Conservation (phyloP, 257 asterid genomes). For the Ehretia macrophylla region DNA sequence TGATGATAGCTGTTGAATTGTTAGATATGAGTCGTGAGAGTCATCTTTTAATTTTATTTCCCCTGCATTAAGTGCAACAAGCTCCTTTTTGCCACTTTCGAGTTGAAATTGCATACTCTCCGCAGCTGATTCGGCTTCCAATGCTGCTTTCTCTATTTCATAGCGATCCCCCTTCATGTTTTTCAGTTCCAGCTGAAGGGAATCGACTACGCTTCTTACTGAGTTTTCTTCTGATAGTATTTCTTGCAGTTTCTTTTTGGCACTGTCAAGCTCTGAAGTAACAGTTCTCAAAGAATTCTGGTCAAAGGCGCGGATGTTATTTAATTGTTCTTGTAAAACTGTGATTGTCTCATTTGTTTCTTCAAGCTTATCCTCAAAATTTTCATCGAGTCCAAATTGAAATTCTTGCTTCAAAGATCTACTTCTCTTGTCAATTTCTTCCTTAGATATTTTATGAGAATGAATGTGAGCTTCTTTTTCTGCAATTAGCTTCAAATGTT, state of each 20-base stretch:
- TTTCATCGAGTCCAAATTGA: slow-evolving; percentile 24
- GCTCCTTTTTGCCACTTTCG: slow-evolving; percentile 44
- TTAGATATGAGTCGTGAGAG: slow-evolving; percentile 27
- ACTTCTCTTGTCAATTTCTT: slow-evolving; percentile 34
- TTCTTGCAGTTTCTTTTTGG: slow-evolving; percentile 38
- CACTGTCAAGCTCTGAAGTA: slow-evolving; percentile 35
- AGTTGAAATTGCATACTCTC: slow-evolving; percentile 35
- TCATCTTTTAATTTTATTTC: slow-evolving; percentile 15
- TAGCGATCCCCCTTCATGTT: slow-evolving; percentile 25
- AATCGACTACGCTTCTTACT: slow-evolving; percentile 24
- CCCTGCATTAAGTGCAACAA: slow-evolving; percentile 31
- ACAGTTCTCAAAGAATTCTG: slow-evolving; percentile 18
- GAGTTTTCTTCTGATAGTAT: slow-evolving; percentile 33
- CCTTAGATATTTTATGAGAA: slow-evolving; percentile 33
- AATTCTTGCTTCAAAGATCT: slow-evolving; percentile 35
- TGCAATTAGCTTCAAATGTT: slow-evolving; percentile 30
- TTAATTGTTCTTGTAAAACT: slow-evolving; percentile 53
- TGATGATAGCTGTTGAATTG: slow-evolving; percentile 32
- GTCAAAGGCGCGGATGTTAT: slow-evolving; percentile 38
- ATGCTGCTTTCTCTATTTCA: slow-evolving; percentile 31
- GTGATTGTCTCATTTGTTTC: slow-evolving; percentile 47
- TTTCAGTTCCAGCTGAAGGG: slow-evolving; percentile 34
- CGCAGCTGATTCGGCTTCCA: slow-evolving; percentile 32
- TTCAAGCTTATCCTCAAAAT: slow-evolving; percentile 49
- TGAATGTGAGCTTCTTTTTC: slow-evolving; percentile 45